Evolutionary conservation across 2,329 filamentous ascomycete species (phyloP), one percentile per base, ranked within the genome.

Genomic region (Setomelanomma holmii): DNA sequence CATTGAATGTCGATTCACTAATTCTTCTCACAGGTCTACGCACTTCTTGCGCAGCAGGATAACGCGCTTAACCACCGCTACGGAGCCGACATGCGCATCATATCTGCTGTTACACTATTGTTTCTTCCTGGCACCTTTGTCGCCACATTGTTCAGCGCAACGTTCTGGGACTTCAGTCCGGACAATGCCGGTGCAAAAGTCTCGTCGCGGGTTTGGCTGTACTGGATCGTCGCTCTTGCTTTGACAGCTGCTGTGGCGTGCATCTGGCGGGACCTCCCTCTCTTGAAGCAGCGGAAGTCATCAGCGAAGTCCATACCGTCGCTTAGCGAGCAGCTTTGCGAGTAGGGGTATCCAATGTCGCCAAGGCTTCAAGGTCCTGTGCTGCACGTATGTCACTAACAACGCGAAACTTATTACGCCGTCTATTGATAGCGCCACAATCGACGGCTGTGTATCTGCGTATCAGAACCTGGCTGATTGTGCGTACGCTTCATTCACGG

Each of bases 111-210:
- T 11, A 64, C 63, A 3, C 46, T 66, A 5, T 24, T 64, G 17
- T 66, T 66, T 35, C 47, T 66, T 1, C 63, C 63, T 2, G 59
- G 55, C 4, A 66, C 61, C 1, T 66, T 66, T 33, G 47, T 61
- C 5, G 61, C 63, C 7, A 63, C 61, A 4, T 22, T 63, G 3
- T 62, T 61, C 46, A 57, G 56, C 34, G 36, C 55, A 0, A 49
- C 36, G 19, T 61, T 61, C 35, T 61, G 49, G 49, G 45, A 61
- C 34, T 59, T 61, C 35, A 23, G 35, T 5, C 58, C 58, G 4
- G 33, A 17, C 2, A 49, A 56, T 16, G 19, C 41, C 1, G 56
- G 56, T 0, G 3, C 35, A 1, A 30, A 50, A 27, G 56, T 55
- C 1, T 59, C 56, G 12, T 27, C 23, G 14, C 57, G 56, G 56